These are phyloP conservation scores for Lenwebbia sp. DNA, from an alignment of 345 rosid genomes.

Conservation along the genomic window DNA sequence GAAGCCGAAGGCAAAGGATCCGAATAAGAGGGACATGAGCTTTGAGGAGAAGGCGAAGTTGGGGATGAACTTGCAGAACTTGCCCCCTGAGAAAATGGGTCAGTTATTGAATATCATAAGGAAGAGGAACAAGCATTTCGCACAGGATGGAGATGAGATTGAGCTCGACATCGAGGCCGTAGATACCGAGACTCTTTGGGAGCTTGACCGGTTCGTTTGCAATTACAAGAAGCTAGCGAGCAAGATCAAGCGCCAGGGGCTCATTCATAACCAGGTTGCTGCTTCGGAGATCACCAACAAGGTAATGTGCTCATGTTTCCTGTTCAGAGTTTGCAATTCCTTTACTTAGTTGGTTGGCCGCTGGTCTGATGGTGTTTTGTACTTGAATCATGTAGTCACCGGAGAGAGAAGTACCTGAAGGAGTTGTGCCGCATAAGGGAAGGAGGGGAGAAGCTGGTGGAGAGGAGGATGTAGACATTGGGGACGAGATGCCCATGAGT, in stretches of 20 bases:
- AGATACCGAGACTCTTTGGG: constrained; percentile 31
- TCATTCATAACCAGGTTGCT: constrained; percentile 7
- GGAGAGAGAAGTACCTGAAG: constrained; percentile 6
- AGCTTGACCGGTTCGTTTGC: constrained; percentile 27
- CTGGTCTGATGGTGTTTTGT: not conserved
- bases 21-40: constrained; percentile 29
- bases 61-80: constrained; percentile 18
- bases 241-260: constrained; percentile 24
- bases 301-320: not conserved
- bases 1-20: constrained; percentile 28
- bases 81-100: constrained; percentile 30
- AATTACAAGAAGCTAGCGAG: constrained; percentile 16
- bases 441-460: constrained; percentile 13
- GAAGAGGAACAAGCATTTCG: constrained; percentile 20
- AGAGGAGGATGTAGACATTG: constrained; percentile 47
- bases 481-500: constrained; percentile 26
- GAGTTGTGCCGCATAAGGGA: not conserved
- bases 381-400: constrained; percentile 1
- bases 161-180: constrained; percentile 30
- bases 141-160: constrained; percentile 24
- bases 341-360: not conserved
- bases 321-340: not conserved
- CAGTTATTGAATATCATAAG: constrained; percentile 20
- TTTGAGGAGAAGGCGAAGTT: constrained; percentile 26
- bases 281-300: constrained; percentile 9